Evolutionary conservation across 1,284 basidiomycete genomes (phyloP).

Genomic region (Exobasidium cylindrosporum): DNA sequence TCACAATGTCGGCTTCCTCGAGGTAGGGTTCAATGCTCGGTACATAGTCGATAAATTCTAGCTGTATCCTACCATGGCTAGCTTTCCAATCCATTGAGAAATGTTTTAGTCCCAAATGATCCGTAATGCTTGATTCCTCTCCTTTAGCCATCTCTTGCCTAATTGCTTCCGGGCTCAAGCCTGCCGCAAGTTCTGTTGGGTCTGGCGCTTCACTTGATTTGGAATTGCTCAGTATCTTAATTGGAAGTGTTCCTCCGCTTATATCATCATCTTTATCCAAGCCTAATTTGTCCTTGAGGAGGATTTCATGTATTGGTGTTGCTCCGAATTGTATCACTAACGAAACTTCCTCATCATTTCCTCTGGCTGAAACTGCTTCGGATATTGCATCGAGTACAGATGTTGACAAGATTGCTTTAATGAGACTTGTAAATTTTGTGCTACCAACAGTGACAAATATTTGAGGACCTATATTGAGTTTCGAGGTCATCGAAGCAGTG

Average conservation of each 20-base stretch:
- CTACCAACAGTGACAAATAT: conserved; percentile 12
- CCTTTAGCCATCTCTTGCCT: neutral
- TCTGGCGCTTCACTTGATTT: neutral
- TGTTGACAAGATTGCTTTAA: conserved; percentile 1
- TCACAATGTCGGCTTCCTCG: conserved; percentile 1
- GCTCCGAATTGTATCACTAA: conserved; percentile 8
- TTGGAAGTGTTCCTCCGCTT: neutral
- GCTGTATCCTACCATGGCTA: neutral
- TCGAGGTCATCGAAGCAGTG: neutral
- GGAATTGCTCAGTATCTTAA: neutral
- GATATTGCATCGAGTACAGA: conserved; percentile 3
- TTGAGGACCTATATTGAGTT: neutral
- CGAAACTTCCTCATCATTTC: neutral
- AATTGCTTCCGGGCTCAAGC: neutral
- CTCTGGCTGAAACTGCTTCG: neutral
- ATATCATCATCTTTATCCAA: neutral
- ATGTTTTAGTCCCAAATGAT: neutral
- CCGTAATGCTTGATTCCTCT: neutral
- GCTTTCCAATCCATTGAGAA: neutral
- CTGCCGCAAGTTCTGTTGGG: neutral
- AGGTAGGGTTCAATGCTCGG: conserved; percentile 7
- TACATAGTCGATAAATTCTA: conserved; percentile 9
- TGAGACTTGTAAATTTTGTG: conserved; percentile 1
- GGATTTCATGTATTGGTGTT: conserved; percentile 6
- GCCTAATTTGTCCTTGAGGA: neutral